Base-by-base conservation (phyloP, 1,284 basidiomycete genomes). In the Leccinum subspadiceum region DNA sequence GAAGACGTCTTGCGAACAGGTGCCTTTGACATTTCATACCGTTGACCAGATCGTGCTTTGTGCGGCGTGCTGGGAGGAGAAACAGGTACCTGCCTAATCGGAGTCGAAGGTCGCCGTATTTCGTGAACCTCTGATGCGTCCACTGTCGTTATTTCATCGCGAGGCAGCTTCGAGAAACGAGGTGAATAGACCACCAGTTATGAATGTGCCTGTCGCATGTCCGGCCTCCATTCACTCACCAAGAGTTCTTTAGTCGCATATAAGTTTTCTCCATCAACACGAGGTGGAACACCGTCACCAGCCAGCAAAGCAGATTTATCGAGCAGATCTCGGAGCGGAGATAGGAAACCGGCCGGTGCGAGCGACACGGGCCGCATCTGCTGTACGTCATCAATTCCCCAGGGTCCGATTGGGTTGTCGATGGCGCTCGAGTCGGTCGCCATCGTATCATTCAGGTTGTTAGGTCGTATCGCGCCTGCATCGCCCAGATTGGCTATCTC, bases 331-430 rank as follows among this genome's bases (percentile, higher is more conserved):
- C 71, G 73, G 29, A 83, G 70, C 49, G 82, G 83, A 37, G 84
- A 85, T 58, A 85, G 66, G 62, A 72, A 79, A 31, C 79, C 75
- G 0, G 77, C 81, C 3, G 77, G 75, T 44, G 75, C 77, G 13
- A 79, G 78, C 12, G 79, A 80, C 7, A 13, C 29, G 41, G 44
- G 13, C 52, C 29, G 5, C 39, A 48, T 22, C 37, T 56, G 33
- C 24, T 53, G 62, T 65, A 53, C 54, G 56, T 72, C 60, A 64
- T 60, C 56, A 56, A 64, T 71, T 53, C 44, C 53, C 62, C 54
- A 60, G 54, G 55, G 26, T 50, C 52, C 37, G 39, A 54, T 58
- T 35, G 51, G 17, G 29, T 60, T 37, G 50, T n/a, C 51, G 55
- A 53, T 35, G 48, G 46, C 29, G 51, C 44, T 46, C 12, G 10